These are phyloP conservation scores for Cystobasidium pallidum DNA, from an alignment of 1,284 basidiomycete species.

Conservation along the genomic window DNA sequence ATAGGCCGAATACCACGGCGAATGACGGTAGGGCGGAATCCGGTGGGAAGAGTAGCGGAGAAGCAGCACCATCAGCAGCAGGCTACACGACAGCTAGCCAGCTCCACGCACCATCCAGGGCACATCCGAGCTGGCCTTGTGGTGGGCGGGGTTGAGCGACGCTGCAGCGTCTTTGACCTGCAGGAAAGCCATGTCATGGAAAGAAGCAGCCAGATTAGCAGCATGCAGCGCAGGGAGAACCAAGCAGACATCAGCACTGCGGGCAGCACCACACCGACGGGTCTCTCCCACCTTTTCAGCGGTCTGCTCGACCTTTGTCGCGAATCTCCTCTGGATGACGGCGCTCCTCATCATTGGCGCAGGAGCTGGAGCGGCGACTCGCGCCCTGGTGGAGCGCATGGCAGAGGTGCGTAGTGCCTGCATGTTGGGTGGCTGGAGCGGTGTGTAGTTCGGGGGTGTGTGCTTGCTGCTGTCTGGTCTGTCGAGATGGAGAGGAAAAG, in stretches of 20 bases:
- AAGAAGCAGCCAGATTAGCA: neutral
- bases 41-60: neutral
- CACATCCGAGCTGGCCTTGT: constrained; percentile 38
- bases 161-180: constrained; percentile 35
- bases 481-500: neutral
- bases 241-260: neutral
- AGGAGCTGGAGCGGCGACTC: constrained; percentile 17
- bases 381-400: constrained; percentile 5
- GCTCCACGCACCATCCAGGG: constrained; percentile 38
- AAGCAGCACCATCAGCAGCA: neutral
- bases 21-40: neutral
- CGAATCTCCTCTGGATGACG: constrained; percentile 22
- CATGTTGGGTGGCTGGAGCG: constrained; percentile 4
- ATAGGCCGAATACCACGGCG: constrained; percentile 22
- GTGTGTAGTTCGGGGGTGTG: neutral
- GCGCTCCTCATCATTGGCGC: constrained; percentile 35
- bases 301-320: constrained; percentile 21
- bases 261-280: neutral
- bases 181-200: neutral
- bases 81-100: neutral
- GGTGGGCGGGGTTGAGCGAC: constrained; percentile 22
- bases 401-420: constrained; percentile 23
- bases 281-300: constrained; percentile 31
- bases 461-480: constrained; percentile 13
- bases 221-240: too few relatives aligned